Evolutionary conservation across 768 basidiomycete genomes (phyloP).

Genomic region (Gymnopilus junonius): DNA sequence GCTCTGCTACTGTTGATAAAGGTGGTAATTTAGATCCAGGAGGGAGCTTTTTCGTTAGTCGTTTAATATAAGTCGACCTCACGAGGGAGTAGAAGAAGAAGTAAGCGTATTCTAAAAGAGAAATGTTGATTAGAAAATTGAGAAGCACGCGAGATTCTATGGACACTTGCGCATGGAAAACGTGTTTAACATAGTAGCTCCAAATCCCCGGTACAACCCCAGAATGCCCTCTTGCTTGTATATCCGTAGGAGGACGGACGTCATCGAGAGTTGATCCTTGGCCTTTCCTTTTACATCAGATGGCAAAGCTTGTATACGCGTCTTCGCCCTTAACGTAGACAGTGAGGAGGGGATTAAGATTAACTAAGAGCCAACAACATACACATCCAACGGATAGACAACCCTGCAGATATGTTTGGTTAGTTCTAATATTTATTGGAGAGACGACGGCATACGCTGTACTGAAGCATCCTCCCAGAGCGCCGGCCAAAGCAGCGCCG

Average conservation of each 20-base stretch:
- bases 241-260: conserved; percentile 69
- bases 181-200: conserved; percentile 97
- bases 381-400: conserved; percentile 97
- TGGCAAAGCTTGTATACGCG: conserved; percentile 86
- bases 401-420: conserved; percentile 51
- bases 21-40: conserved; percentile 62
- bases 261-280: conserved; percentile 60
- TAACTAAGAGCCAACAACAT: conserved; percentile 34
- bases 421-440: conserved; percentile 6
- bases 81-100: conserved; percentile 99
- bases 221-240: conserved; percentile 78
- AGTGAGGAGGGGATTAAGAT: no score
- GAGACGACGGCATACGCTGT: conserved; percentile 71
- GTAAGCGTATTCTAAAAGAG: conserved; percentile 87
- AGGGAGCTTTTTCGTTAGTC: conserved; percentile 62
- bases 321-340: conserved; percentile 74
- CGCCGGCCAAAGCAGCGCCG: conserved; percentile 89
- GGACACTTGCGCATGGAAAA: conserved; percentile 89
- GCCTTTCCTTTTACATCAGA: conserved; percentile 49
- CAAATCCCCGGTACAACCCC: conserved; percentile 91
- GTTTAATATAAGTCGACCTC: conserved; percentile 78
- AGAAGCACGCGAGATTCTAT: background rate
- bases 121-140: background rate
- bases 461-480: conserved; percentile 91
- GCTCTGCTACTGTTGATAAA: conserved; percentile 78